Percentiles rank a stretch among this genome's conserved stretches.
Evolutionary conservation across 2,329 filamentous ascomycete genomes (phyloP).

Genomic region (Scytalidium sp.): DNA sequence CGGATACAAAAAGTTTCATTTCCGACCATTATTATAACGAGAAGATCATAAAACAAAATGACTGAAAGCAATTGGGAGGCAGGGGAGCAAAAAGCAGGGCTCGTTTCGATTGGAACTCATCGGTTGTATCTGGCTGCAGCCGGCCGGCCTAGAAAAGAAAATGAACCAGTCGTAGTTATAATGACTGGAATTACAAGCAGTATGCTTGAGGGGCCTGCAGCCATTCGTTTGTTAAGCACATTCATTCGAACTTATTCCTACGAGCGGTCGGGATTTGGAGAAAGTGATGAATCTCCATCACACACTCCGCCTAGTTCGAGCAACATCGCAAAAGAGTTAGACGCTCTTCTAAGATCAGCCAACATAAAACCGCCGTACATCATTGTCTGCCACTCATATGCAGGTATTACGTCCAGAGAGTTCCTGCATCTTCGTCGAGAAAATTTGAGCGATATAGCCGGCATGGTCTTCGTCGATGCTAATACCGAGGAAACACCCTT

Average conservation of each 20-base stretch:
- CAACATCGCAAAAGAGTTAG: constrained; percentile 14
- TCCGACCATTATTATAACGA: too few relatives aligned
- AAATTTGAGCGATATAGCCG: constrained; percentile 10
- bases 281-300: constrained; percentile 7
- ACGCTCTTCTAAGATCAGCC: constrained; percentile 6
- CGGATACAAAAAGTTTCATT: too few relatives aligned
- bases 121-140: constrained; percentile 8
- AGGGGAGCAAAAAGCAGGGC: too few relatives aligned
- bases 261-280: constrained; percentile 13
- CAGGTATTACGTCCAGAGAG: constrained; percentile 10
- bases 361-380: constrained; percentile 12
- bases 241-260: constrained; percentile 9
- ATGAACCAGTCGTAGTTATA: constrained; percentile 8
- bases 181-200: constrained; percentile 9
- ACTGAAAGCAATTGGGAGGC: too few relatives aligned
- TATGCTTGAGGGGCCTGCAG: constrained; percentile 11
- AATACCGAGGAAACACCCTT: constrained; percentile 9
- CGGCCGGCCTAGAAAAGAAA: constrained; percentile 5
- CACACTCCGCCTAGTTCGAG: constrained; percentile 5
- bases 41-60: too few relatives aligned
- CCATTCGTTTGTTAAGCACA: constrained; percentile 3
- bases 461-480: constrained; percentile 18
- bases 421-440: constrained; percentile 8
- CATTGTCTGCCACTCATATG: constrained; percentile 15
- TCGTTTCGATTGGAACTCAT: constrained; percentile 13